phyloP scores from a whole-genome alignment of 2,329 filamentous ascomycete species.

The Sporothrix mexicana region DNA sequence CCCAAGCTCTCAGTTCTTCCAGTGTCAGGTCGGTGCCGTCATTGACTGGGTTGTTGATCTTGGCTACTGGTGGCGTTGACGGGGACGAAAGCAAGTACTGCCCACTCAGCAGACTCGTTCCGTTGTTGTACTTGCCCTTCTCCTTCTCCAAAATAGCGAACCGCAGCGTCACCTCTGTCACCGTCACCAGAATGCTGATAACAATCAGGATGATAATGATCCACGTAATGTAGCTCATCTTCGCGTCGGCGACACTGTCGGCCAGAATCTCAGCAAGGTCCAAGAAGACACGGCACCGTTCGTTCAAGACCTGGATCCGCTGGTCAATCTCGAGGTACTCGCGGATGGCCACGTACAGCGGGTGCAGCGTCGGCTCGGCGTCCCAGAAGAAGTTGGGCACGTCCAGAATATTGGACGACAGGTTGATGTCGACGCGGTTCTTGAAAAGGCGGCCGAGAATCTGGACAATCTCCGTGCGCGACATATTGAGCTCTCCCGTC shows the following conservation, averaged over 20 bases:
- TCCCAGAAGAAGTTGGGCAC: constrained; percentile 99
- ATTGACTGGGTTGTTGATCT: neutral
- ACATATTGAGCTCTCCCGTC: constrained; percentile 90
- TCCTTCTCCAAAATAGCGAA: constrained; percentile 72
- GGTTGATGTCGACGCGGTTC: constrained; percentile 93
- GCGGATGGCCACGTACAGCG: constrained; percentile 90
- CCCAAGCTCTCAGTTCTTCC: constrained; percentile 39
- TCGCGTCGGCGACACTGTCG: constrained; percentile 89
- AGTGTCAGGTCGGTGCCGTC: constrained; percentile 34
- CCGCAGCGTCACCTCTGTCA: constrained; percentile 83
- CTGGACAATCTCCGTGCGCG: constrained; percentile 86
- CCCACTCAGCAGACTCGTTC: neutral
- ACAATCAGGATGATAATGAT: constrained; percentile 95
- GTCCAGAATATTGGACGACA: constrained; percentile 95
- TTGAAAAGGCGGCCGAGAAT: constrained; percentile 91
- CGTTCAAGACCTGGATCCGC: constrained; percentile 94
- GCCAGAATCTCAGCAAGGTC: constrained; percentile 94
- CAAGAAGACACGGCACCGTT: constrained; percentile 93
- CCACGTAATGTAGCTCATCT: constrained; percentile 97
- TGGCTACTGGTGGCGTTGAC: constrained; percentile 10
- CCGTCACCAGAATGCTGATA: constrained; percentile 88
- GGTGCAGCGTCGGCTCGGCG: constrained; percentile 90
- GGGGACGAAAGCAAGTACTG: neutral
- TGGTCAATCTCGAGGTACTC: constrained; percentile 98
- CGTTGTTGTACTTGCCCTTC: constrained; percentile 42